Evolutionary conservation across 495 filamentous ascomycete species (phyloP), one percentile per base, ranked within the genome.

Genomic region (Neurospora sp.): DNA sequence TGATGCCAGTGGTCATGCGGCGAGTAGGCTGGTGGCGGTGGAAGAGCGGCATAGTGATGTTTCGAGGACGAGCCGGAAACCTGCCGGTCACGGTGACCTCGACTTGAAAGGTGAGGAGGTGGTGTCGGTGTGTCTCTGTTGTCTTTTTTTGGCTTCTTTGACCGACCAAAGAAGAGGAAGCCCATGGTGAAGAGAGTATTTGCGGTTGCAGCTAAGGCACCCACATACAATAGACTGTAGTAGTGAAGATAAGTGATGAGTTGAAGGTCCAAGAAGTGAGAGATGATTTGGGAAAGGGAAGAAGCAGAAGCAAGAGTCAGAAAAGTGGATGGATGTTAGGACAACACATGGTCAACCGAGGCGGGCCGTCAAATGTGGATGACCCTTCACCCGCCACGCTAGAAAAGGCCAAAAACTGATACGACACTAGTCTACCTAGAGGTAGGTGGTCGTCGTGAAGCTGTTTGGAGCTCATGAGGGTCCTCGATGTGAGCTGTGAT

Each of bases 91-190:
- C 27, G 53, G 3, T 65, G 53, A 35, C 53, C 31, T 65, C 53
- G 22, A 31, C 22, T 31, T 9, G 12, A 18, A 18, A 9, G 74
- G 40, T 77, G 65, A 40, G 74, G 70, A 20, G 69, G 41, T 14
- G 77, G 22, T 37, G 71, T 22, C 70, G 76, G 35, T 40, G 71
- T n/a, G 69, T 73, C 72, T 53, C 69, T 44, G 3, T 39, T 70
- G 38, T 76, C 71, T 45, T 74, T 76, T 45, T 76, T 35, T 40
- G 75, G 45, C 78, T 85, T 85, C 75, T 82, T 85, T 69, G 81
- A 83, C 61, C 82, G 79, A 39, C 76, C 76, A 71, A 86, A 85
- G 78, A 85, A 81, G 35, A 86, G 85, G 78, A 85, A 81, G 18
- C 82, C 82, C 85, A 86, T 86, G 73, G 68, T 74, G 75, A 74